phyloP scores from a whole-genome alignment of 805 yeast genomes.

The Metschnikowia anglica region DNA sequence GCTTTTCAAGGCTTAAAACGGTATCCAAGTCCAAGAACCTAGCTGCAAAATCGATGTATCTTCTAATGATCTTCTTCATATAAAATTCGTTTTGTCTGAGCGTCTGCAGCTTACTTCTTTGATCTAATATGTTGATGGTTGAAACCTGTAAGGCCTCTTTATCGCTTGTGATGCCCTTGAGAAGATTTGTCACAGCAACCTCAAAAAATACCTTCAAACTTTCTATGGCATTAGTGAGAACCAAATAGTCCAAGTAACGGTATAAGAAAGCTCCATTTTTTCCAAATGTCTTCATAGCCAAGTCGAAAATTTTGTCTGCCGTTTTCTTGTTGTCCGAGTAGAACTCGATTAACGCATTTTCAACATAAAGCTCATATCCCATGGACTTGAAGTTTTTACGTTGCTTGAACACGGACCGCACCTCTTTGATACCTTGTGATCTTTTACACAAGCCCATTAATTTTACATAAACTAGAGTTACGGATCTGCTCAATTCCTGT shows the following conservation, averaged over 20 bases:
- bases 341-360: conserved; percentile 79
- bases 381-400: conserved; percentile 56
- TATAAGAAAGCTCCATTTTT: conserved; percentile 61
- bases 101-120: conserved; percentile 14
- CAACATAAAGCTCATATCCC: conserved; percentile 76
- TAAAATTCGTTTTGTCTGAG: conserved; percentile 26
- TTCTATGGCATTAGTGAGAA: conserved; percentile 64
- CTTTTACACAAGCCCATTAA: conserved; percentile 74
- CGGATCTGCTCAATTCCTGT: conserved; percentile 30
- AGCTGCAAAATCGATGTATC: conserved; percentile 67
- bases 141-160: conserved; percentile 19
- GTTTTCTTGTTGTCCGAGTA: conserved; percentile 63
- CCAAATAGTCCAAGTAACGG: conserved; percentile 70
- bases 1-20: conserved; percentile 60
- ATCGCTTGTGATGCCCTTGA: conserved; percentile 35
- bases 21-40: conserved; percentile 69
- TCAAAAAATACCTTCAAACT: conserved; percentile 83
- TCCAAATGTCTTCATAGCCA: conserved; percentile 59
- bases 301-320: conserved; percentile 76
- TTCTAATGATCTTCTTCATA: conserved; percentile 33
- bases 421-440: conserved; percentile 63
- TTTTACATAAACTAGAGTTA: conserved; percentile 67
- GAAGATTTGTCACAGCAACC: conserved; percentile 57
- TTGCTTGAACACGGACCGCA: conserved; percentile 67
- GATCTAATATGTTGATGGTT: conserved; percentile 17